These are phyloP conservation scores for Panicum miliaceum DNA, from an alignment of 176 grass and related monocot genomes.

Conservation along the genomic window DNA sequence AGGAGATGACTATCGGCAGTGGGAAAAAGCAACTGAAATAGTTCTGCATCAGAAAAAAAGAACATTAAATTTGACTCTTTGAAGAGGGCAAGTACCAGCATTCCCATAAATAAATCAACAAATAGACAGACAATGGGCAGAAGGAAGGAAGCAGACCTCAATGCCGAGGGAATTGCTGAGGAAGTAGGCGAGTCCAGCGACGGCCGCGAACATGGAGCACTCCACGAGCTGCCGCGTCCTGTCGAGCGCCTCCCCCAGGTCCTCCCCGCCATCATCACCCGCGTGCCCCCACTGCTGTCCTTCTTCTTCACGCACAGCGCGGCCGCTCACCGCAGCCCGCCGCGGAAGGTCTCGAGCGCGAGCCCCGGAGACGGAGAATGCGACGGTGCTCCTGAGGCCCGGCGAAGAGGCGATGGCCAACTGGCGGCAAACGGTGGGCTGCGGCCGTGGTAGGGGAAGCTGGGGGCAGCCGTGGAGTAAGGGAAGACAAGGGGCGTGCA, in stretches of 20 bases:
- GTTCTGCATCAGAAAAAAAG: constrained; percentile 60
- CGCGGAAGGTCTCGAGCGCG: background rate
- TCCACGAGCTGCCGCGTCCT: constrained; percentile 82
- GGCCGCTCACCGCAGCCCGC: background rate
- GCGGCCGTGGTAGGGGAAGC: background rate
- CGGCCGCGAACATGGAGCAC: constrained; percentile 94
- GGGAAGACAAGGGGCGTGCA: background rate
- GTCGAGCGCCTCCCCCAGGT: constrained; percentile 50
- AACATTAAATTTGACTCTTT: background rate
- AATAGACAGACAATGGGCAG: background rate
- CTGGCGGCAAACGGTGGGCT: background rate
- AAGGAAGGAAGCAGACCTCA: constrained; percentile 46
- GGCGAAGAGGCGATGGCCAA: background rate
- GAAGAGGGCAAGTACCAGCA: background rate
- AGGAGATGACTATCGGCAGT: constrained; percentile 92
- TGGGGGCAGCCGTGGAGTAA: background rate
- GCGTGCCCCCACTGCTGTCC: background rate
- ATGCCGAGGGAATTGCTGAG: constrained; percentile 87
- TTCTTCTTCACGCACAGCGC: background rate
- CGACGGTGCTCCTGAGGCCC: background rate
- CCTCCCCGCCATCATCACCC: background rate
- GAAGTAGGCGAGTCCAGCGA: constrained; percentile 86
- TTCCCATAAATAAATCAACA: background rate
- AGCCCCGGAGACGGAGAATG: background rate
- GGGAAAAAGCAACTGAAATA: constrained; percentile 94